Percentiles rank a stretch among this genome's conserved stretches.
Evolutionary conservation across 805 yeast genomes (phyloP).

Genomic region (Saturnispora silvae): DNA sequence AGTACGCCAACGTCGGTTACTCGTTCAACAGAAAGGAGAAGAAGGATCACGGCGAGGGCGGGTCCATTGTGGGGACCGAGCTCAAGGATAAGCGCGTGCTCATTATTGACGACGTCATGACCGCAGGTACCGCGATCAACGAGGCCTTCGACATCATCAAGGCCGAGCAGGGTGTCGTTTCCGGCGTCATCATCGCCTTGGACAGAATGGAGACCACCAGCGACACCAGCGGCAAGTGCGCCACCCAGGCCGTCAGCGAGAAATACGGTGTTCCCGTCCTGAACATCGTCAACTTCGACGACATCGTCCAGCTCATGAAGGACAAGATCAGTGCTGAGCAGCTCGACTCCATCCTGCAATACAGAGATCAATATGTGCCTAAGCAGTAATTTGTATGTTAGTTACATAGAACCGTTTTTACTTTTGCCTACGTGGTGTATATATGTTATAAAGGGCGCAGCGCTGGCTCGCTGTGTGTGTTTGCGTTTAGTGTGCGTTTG

Average conservation of each 20-base stretch:
- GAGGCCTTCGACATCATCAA: constrained; percentile 81
- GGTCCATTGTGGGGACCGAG: constrained; percentile 78
- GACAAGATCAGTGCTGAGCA: constrained; percentile 49
- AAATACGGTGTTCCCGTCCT: constrained; percentile 74
- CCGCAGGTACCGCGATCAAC: constrained; percentile 96
- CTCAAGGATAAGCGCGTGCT: constrained; percentile 63
- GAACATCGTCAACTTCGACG: constrained; percentile 65
- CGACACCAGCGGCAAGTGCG: constrained; percentile 49
- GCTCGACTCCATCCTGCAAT: constrained; percentile 45
- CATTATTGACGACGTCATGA: constrained; percentile 94
- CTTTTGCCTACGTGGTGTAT: too few species aligned
- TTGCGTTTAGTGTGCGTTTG: too few species aligned
- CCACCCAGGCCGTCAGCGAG: constrained; percentile 70
- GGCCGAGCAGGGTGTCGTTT: constrained; percentile 58
- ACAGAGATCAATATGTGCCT: constrained; percentile 43
- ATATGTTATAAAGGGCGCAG: too few species aligned
- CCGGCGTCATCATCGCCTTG: constrained; percentile 81
- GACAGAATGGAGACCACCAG: constrained; percentile 90
- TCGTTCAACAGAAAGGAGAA: constrained; percentile 95
- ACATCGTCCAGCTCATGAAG: constrained; percentile 54
- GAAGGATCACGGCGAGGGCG: constrained; percentile 98
- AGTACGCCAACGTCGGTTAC: constrained; percentile 64
- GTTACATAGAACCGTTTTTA: too few species aligned
- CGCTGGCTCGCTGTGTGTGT: too few species aligned
- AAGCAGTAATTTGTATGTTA: too few species aligned